These are phyloP conservation scores for Malassezia yamatoensis DNA, from an alignment of 1,284 basidiomycete genomes.

Conservation along the genomic window DNA sequence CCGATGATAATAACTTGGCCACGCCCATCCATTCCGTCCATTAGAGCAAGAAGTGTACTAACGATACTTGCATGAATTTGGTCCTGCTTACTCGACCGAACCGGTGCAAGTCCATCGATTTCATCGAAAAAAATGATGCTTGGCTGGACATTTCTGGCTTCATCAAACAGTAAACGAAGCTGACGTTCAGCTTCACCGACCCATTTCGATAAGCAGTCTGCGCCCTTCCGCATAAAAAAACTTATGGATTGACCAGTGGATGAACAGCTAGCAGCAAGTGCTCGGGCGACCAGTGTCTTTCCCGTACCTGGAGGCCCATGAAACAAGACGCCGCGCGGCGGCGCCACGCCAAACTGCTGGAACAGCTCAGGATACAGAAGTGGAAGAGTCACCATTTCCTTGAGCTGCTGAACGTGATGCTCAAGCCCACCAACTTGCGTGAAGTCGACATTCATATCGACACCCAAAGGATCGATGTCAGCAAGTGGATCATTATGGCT, in stretches of 20 bases:
- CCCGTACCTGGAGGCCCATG: slow-evolving; percentile 51
- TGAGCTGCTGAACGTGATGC: slow-evolving; percentile 88
- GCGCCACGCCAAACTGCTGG: slow-evolving; percentile 84
- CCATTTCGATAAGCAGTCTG: slow-evolving; percentile 97
- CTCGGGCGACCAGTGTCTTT: slow-evolving; percentile 58
- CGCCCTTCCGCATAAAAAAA: slow-evolving; percentile 99
- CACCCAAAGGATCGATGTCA: slow-evolving; percentile 88
- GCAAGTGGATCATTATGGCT: slow-evolving; percentile 59
- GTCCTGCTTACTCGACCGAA: slow-evolving; percentile 93
- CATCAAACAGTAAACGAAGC: slow-evolving; percentile 86
- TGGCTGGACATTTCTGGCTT: slow-evolving; percentile 82
- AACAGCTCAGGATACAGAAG: slow-evolving; percentile 95
- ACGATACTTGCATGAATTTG: slow-evolving; percentile 98
- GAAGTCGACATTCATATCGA: slow-evolving; percentile 87
- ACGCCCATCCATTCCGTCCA: slow-evolving; percentile 99
- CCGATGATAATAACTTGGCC: slow-evolving; percentile 93
- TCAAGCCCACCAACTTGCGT: slow-evolving; percentile 95
- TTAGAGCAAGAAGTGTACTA: slow-evolving; percentile 84
- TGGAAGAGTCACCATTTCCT: slow-evolving; percentile 96
- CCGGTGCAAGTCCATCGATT: slow-evolving; percentile 95
- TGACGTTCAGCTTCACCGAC: slow-evolving; percentile 98
- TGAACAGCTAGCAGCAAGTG: slow-evolving; percentile 84
- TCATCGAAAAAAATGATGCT: slow-evolving; percentile 97
- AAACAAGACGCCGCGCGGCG: slow-evolving; percentile 91
- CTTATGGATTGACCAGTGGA: slow-evolving; percentile 80